Evolutionary conservation across 805 yeast species (phyloP).

Genomic region (Barnettozyma siamensis): DNA sequence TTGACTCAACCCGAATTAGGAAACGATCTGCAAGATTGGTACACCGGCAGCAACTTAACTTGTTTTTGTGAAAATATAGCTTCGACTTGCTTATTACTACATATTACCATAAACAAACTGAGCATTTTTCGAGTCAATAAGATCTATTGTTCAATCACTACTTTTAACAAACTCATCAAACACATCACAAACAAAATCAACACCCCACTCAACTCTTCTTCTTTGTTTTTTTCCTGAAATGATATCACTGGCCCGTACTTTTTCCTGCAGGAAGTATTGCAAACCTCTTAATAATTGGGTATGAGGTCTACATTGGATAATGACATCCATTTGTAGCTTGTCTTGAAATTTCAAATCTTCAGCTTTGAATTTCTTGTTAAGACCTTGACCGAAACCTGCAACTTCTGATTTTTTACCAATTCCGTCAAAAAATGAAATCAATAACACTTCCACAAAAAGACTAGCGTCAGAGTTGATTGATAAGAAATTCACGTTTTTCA

Average conservation of each 20-base stretch:
- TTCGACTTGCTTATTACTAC: too few species aligned
- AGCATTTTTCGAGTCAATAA: too few species aligned
- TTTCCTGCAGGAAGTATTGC: slow-evolving; percentile 50
- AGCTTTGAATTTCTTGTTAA: slow-evolving; percentile 31
- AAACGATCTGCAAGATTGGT: too few species aligned
- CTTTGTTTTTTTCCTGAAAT: slow-evolving; percentile 49
- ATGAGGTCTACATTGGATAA: slow-evolving; percentile 54
- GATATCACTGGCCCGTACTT: slow-evolving; percentile 40
- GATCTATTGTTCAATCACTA: too few species aligned
- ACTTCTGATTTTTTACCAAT: slow-evolving; percentile 58
- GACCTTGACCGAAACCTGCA: slow-evolving; percentile 22
- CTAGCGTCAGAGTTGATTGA: slow-evolving; percentile 53
- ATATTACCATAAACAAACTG: too few species aligned
- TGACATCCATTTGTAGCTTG: slow-evolving; percentile 39
- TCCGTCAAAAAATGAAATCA: slow-evolving; percentile 61
- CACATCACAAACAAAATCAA: slow-evolving; percentile 46
- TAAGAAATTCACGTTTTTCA: slow-evolving; percentile 69
- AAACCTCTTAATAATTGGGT: slow-evolving; percentile 58
- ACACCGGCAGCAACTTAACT: too few species aligned
- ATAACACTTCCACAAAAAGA: slow-evolving; percentile 66
- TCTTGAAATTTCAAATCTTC: slow-evolving; percentile 38
- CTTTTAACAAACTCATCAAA: slow-evolving; percentile 38
- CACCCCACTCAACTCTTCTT: slow-evolving; percentile 64
- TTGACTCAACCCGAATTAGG: too few species aligned
- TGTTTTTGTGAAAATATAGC: too few species aligned